Conservation (phyloP, 139 green algal species). For the Volvox reticuliferus region DNA sequence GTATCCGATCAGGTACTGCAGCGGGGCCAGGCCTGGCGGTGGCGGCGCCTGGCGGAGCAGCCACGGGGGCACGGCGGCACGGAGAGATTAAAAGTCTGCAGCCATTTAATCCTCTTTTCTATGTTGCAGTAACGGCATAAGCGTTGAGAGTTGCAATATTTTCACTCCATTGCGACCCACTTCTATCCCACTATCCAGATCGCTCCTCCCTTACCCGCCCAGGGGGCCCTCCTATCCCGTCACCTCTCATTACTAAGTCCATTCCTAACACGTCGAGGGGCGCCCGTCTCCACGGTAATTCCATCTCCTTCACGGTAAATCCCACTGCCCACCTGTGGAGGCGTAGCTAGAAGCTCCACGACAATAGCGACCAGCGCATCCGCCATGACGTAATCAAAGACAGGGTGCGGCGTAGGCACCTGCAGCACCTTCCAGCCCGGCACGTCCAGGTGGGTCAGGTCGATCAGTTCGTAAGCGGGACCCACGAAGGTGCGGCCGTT, state of each 20-base stretch:
- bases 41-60: slow-evolving; percentile 22
- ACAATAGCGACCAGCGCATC: slow-evolving; percentile 70
- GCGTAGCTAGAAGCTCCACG: slow-evolving; percentile 70
- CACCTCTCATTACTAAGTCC: neutral
- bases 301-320: too few species aligned
- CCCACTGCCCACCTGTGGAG: slow-evolving; percentile 44
- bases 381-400: slow-evolving; percentile 69
- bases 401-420: slow-evolving; percentile 47
- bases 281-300: neutral
- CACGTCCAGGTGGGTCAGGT: slow-evolving; percentile 57
- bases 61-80: neutral
- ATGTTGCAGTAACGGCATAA: too few species aligned
- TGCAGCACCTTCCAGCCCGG: slow-evolving; percentile 65
- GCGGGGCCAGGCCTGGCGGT: slow-evolving; percentile 11
- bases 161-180: too few species aligned
- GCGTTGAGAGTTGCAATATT: too few species aligned
- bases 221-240: neutral
- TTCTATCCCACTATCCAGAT: too few species aligned
- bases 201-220: too few species aligned
- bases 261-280: too few species aligned
- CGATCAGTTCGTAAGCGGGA: slow-evolving; percentile 45
- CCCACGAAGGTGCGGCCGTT: slow-evolving; percentile 78
- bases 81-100: neutral
- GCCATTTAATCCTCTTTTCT: too few species aligned
- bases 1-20: slow-evolving; percentile 56